Base-by-base conservation (phyloP, 768 basidiomycete species). In the Naganishia kalamii region DNA sequence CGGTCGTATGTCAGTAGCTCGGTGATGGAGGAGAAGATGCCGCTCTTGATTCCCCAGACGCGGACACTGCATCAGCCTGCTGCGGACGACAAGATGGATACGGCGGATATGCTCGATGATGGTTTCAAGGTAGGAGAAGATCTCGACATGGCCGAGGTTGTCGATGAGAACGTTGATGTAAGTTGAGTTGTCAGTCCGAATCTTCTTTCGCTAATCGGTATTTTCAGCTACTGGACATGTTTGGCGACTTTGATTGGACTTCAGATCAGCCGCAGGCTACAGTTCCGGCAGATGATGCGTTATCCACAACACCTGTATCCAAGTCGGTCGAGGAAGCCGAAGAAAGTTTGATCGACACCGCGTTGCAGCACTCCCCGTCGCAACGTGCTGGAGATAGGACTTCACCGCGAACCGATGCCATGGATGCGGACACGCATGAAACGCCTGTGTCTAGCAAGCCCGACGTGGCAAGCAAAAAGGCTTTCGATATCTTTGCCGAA, bases 1-100 rank as follows among this genome's bases (percentile, higher is more conserved):
- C n/a, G 37, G 54, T 57, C 54, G 32, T 57, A 57, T 27, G 54
- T 57, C 25, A 57, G 54, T 37, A 57, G 54, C 40, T 57, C 54
- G 37, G 54, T 57, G 2, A 57, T 57, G 37, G 54, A 57, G 54
- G 54, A 57, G 37, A 57, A 57, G 54, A 57, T 57, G 54, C 35
- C 54, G 13, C 11, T 57, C 13, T 57, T 57, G 37, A 57, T 57
- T 23, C 54, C 54, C 21, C 23, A 57, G 37, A n/a, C 5, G 43
- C 33, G 37, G 17, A 57, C 21, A 19, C 29, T 17, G 21, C 35
- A 32, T 13, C 27, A 7, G 23, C 35, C 35, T 25, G 37, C 33
- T 2, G 23, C 37, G 21, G 17, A n/a, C 5, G 35, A 57, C 54
- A 33, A 37, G 11, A 57, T 57, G 54, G 54, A 57, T 41, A 23